Percentiles rank a stretch among this genome's conserved stretches.
These are phyloP conservation scores for Sporobolomyces phaffii DNA, from an alignment of 768 basidiomycete genomes.

Conservation along the genomic window DNA sequence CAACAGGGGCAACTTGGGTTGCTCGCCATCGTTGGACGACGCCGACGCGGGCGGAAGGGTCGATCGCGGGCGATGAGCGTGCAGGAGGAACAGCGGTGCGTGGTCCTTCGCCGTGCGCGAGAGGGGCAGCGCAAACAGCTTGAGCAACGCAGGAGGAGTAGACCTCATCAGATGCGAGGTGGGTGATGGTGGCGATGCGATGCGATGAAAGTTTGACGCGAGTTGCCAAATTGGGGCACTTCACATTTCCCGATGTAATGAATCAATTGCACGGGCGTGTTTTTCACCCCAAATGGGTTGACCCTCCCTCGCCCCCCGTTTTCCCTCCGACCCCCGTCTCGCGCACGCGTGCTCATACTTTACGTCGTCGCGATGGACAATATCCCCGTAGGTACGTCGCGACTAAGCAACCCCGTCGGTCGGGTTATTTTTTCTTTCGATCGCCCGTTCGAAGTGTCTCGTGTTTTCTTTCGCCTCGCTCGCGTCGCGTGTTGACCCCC, in stretches of 20 bases:
- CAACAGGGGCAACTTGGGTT: neutral
- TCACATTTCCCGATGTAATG: no score
- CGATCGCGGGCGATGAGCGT: constrained; percentile 8
- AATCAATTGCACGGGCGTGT: no score
- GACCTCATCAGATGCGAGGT: constrained; percentile 25
- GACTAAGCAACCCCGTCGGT: no score
- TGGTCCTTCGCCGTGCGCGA: neutral
- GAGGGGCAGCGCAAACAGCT: constrained; percentile 32
- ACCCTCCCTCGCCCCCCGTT: neutral
- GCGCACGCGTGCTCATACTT: neutral
- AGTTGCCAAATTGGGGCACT: no score
- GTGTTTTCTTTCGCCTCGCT: neutral
- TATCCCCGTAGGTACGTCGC: constrained; percentile 10
- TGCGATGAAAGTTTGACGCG: neutral
- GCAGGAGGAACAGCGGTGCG: constrained; percentile 21
- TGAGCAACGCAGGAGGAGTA: constrained; percentile 7
- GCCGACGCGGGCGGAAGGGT: neutral
- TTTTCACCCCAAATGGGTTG: no score
- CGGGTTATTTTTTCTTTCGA: no score
- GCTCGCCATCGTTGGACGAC: neutral
- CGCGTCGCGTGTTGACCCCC: neutral
- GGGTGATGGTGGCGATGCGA: neutral
- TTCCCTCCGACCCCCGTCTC: neutral
- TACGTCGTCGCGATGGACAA: neutral
- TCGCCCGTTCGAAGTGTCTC: no score